These are phyloP conservation scores for Aspergillus indologenus DNA, from an alignment of 495 filamentous ascomycete species.

Conservation along the genomic window DNA sequence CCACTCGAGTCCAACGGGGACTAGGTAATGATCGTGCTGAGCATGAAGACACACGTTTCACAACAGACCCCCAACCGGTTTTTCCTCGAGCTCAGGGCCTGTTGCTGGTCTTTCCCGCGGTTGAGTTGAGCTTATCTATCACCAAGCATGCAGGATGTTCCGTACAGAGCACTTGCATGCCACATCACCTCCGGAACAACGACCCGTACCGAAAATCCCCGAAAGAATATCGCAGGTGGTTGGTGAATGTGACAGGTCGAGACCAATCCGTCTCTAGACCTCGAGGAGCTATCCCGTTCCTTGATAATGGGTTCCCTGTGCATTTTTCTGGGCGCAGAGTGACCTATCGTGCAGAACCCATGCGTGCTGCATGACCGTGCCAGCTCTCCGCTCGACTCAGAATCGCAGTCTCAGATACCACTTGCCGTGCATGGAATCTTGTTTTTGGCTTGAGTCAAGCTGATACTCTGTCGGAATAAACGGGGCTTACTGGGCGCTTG, in stretches of 20 bases:
- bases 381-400: not conserved
- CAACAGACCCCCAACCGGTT: no score
- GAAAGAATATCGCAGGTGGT: not conserved
- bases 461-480: not conserved
- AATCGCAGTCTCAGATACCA: not conserved
- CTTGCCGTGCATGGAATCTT: not conserved
- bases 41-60: no score
- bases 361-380: not conserved
- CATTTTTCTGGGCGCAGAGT: not conserved
- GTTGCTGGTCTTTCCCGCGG: no score
- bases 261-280: not conserved
- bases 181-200: not conserved
- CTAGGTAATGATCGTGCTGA: no score
- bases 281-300: not conserved
- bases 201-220: not conserved
- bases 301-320: not conserved
- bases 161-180: not conserved
- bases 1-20: no score
- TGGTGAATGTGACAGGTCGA: not conserved
- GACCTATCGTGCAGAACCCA: not conserved
- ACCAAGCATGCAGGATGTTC: no score
- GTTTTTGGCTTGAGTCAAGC: not conserved
- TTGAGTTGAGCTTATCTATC: not conserved
- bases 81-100: no score
- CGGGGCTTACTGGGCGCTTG: not conserved